Conservation (phyloP, 805 yeast genomes). For the Saturnispora halmiae region DNA sequence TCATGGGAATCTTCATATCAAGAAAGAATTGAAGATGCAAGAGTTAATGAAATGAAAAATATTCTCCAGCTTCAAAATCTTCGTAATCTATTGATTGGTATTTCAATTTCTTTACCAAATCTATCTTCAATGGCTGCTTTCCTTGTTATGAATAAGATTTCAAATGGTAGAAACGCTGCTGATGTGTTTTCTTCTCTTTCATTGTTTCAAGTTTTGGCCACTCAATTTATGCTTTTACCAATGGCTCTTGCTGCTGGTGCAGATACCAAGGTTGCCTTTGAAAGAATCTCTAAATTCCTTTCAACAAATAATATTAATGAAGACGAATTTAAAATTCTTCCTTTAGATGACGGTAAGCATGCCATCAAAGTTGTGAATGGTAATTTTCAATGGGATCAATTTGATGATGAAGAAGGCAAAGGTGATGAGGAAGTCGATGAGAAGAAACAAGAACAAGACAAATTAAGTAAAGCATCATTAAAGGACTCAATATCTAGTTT, state of each 20-base stretch:
- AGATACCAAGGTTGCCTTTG: slow-evolving; percentile 55
- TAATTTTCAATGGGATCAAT: slow-evolving; percentile 57
- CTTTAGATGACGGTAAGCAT: slow-evolving; percentile 19
- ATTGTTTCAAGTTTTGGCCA: slow-evolving; percentile 50
- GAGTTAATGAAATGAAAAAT: slow-evolving; percentile 52
- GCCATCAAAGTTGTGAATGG: slow-evolving; percentile 50
- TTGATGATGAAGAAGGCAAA: slow-evolving; percentile 28
- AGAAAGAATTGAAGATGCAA: slow-evolving; percentile 41
- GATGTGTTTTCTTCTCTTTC: slow-evolving; percentile 61
- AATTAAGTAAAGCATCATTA: background rate
- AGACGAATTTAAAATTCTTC: slow-evolving; percentile 21
- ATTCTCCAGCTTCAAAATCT: slow-evolving; percentile 53
- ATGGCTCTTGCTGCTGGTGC: slow-evolving; percentile 56
- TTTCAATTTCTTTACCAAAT: slow-evolving; percentile 51
- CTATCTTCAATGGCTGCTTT: slow-evolving; percentile 60
- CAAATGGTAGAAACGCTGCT: slow-evolving; percentile 40
- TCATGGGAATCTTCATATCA: slow-evolving; percentile 84
- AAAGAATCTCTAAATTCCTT: slow-evolving; percentile 47
- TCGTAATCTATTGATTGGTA: slow-evolving; percentile 50
- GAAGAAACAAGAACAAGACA: background rate
- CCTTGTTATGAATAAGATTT: slow-evolving; percentile 31
- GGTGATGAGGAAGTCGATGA: slow-evolving; percentile 10
- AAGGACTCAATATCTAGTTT: too few species aligned
- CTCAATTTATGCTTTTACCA: slow-evolving; percentile 60
- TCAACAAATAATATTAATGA: slow-evolving; percentile 32